phyloP scores from a whole-genome alignment of 179 eudicot species.

The Pouteria campechiana region DNA sequence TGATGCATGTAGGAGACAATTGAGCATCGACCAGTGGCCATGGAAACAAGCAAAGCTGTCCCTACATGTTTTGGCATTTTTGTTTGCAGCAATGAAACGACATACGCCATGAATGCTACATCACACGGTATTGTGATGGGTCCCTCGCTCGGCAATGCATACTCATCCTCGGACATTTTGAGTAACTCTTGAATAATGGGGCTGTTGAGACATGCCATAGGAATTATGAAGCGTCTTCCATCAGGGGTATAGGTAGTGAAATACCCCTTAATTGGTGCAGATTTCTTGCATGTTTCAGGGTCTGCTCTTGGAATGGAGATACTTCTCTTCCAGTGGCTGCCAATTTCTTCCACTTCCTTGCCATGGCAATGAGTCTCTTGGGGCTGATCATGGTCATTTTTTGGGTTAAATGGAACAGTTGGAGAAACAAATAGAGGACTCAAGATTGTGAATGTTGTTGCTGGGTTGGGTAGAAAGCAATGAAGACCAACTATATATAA shows the following conservation, averaged over 20 bases:
- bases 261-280: slow-evolving; percentile 10
- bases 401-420: too few relatives aligned
- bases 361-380: slow-evolving; percentile 27
- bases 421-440: too few relatives aligned
- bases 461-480: too few relatives aligned
- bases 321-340: slow-evolving; percentile 18
- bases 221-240: slow-evolving; percentile 12
- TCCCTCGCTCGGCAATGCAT: slow-evolving; percentile 11
- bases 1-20: neutral
- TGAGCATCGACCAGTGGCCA: neutral
- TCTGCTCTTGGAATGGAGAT: neutral
- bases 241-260: slow-evolving; percentile 15
- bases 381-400: slow-evolving; percentile 22
- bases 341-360: slow-evolving; percentile 29
- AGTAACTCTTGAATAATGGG: slow-evolving; percentile 16
- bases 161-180: slow-evolving; percentile 17
- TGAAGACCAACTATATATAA: too few relatives aligned
- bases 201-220: slow-evolving; percentile 10
- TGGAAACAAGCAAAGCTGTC: neutral
- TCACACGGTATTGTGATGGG: slow-evolving; percentile 22
- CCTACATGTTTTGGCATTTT: neutral
- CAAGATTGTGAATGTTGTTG: too few relatives aligned
- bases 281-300: neutral
- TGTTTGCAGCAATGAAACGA: slow-evolving; percentile 5
- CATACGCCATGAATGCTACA: slow-evolving; percentile 12